Evolutionary conservation across 2,329 filamentous ascomycete genomes (phyloP).

Genomic region (Pseudofabraea citricarpa): DNA sequence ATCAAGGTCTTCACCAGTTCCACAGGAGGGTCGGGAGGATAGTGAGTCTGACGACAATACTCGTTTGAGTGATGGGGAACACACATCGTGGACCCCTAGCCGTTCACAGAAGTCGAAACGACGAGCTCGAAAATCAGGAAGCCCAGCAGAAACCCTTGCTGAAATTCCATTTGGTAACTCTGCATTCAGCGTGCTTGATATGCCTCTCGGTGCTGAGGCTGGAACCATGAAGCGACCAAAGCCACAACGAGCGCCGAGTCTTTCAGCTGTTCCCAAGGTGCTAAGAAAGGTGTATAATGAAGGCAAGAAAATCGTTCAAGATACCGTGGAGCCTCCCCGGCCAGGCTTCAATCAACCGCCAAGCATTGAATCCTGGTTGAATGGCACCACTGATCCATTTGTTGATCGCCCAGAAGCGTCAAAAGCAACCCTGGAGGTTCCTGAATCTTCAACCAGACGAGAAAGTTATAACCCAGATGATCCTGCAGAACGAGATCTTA

Average conservation of each 20-base stretch:
- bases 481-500: slow-evolving; percentile 11
- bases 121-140: slow-evolving; percentile 16
- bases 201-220: slow-evolving; percentile 45
- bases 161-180: slow-evolving; percentile 62
- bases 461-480: slow-evolving; percentile 22
- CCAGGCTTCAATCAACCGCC: slow-evolving; percentile 51
- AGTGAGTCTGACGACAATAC: slow-evolving; percentile 12
- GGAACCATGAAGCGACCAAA: slow-evolving; percentile 36
- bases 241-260: slow-evolving; percentile 50
- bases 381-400: slow-evolving; percentile 58
- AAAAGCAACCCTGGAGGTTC: slow-evolving; percentile 23
- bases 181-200: slow-evolving; percentile 60
- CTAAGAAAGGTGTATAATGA: slow-evolving; percentile 61
- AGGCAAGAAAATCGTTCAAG: slow-evolving; percentile 60
- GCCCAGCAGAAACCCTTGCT: slow-evolving; percentile 41
- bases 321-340: slow-evolving; percentile 51
- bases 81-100: slow-evolving; percentile 17
- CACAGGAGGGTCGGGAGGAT: slow-evolving; percentile 8
- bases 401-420: slow-evolving; percentile 36
- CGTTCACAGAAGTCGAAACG: slow-evolving; percentile 16
- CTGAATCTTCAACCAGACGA: slow-evolving; percentile 25
- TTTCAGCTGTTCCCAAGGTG: slow-evolving; percentile 57
- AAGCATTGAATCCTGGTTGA: slow-evolving; percentile 63
- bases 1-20: slow-evolving; percentile 13
- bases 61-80: slow-evolving; percentile 11